These are phyloP conservation scores for Cryphonectria carpinicola DNA, from an alignment of 2,329 filamentous ascomycete genomes.

Conservation along the genomic window DNA sequence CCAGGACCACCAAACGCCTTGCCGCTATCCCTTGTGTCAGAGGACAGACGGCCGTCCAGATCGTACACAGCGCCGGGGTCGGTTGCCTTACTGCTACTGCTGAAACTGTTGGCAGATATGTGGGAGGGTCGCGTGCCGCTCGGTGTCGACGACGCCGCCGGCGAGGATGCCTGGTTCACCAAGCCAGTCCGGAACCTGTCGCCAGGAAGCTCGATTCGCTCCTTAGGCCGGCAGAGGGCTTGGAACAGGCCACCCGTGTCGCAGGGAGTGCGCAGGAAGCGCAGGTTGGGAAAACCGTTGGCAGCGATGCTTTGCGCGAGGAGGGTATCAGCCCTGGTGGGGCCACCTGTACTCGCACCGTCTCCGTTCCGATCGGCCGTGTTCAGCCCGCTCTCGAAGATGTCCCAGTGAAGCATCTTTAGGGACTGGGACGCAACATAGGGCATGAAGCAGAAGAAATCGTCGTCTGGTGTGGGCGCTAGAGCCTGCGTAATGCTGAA, in stretches of 20 bases:
- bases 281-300: constrained; percentile 65
- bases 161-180: constrained; percentile 21
- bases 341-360: constrained; percentile 9
- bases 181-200: constrained; percentile 48
- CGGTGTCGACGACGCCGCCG: constrained; percentile 1
- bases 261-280: constrained; percentile 64
- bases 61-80: background rate
- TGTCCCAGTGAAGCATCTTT: constrained; percentile 65
- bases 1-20: constrained; percentile 11
- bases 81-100: background rate
- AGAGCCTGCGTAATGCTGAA: constrained; percentile 60
- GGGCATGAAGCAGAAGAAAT: constrained; percentile 65
- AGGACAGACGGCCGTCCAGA: constrained; percentile 13
- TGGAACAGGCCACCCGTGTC: constrained; percentile 74
- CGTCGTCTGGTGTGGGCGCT: constrained; percentile 56
- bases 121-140: background rate
- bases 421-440: constrained; percentile 63
- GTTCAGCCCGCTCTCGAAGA: constrained; percentile 49
- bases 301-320: constrained; percentile 66
- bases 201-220: constrained; percentile 54
- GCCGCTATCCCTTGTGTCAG: constrained; percentile 22
- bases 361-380: constrained; percentile 39
- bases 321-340: constrained; percentile 60
- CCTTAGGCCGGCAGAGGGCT: constrained; percentile 66
- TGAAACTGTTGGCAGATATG: constrained; percentile 7